phyloP scores from a whole-genome alignment of 176 grass and related monocot species.

The Metroxylon sagu region DNA sequence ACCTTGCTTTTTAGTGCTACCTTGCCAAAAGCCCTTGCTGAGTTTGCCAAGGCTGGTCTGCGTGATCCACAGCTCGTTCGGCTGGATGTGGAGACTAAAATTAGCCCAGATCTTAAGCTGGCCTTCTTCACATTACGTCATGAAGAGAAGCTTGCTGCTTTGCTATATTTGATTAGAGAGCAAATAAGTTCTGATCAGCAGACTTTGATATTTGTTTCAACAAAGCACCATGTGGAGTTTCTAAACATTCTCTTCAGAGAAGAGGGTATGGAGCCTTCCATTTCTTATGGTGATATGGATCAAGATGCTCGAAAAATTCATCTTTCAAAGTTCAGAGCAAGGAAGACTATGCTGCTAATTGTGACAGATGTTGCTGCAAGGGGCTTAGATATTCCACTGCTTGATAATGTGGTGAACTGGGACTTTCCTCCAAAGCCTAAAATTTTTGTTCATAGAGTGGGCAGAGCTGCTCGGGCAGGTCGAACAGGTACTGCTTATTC shows the following conservation, averaged over 20 bases:
- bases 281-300: constrained; percentile 97
- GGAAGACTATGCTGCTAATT: constrained; percentile 87
- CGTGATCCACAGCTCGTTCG: constrained; percentile 73
- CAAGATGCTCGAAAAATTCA: constrained; percentile 89
- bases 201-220: constrained; percentile 92
- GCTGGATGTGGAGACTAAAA: constrained; percentile 77
- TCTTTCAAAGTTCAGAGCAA: constrained; percentile 76
- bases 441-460: constrained; percentile 90
- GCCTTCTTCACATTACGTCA: constrained; percentile 74
- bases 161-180: constrained; percentile 81
- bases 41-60: constrained; percentile 85
- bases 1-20: constrained; percentile 95
- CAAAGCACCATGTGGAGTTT: constrained; percentile 95
- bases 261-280: constrained; percentile 68
- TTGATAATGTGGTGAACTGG: constrained; percentile 99
- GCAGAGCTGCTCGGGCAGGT: constrained; percentile 68
- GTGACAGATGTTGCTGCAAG: constrained; percentile 98
- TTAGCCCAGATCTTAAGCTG: constrained; percentile 84
- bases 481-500: constrained; percentile 86
- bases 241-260: constrained; percentile 77
- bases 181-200: constrained; percentile 72
- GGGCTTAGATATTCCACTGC: constrained; percentile 91
- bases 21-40: constrained; percentile 63
- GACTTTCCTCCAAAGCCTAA: constrained; percentile 95
- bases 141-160: constrained; percentile 90